Base-by-base conservation (phyloP, 2,329 filamentous ascomycete genomes). In the Zasmidium cellare region DNA sequence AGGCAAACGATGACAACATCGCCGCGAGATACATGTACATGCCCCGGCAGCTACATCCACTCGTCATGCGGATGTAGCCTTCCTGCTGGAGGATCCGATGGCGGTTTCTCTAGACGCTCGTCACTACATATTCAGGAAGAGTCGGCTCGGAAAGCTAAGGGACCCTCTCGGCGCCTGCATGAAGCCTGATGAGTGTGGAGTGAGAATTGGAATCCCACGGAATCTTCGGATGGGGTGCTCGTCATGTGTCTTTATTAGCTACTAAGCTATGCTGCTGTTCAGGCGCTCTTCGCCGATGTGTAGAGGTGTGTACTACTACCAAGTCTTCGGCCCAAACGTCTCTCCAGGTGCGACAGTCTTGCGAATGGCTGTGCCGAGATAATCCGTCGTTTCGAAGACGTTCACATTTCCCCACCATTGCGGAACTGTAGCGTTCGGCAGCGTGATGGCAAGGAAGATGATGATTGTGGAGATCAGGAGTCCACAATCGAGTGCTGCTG, bases 381-480 rank as follows among this genome's bases (percentile, higher is more conserved):
- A 49, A 31, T 69, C 65, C 62, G 66, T 64, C 3, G 65, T 69
- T 52, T 65, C 65, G 22, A 65, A 68, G 3, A 66, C 62, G 3
- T 93, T 82, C 69, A 94, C 89, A 0, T 91, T 96, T 0, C 91
- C 91, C 91, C 91, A 96, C 91, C 91, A 96, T 56, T 80, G 85
- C 69, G 94, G 92, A 24, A 81, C 80, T 41, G 84, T 82, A 78
- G 88, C 88, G 79, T 82, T 89, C 0, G 91, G 88, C 70, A 92
- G 93, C n/a, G 94, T 82, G 64, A 96, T 89, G 1, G 86, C 89
- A 67, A 96, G 93, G 72, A 96, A 96, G 23, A 94, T 87, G 3
- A 93, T 83, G 9, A 96, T 86, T 35, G 94, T 87, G 24, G 89
- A 89, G 67, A 92, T 90, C 0, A 91, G 91, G 19, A 96, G 78